These are phyloP conservation scores for Mycena floridula DNA, from an alignment of 768 basidiomycete genomes.

Conservation along the genomic window DNA sequence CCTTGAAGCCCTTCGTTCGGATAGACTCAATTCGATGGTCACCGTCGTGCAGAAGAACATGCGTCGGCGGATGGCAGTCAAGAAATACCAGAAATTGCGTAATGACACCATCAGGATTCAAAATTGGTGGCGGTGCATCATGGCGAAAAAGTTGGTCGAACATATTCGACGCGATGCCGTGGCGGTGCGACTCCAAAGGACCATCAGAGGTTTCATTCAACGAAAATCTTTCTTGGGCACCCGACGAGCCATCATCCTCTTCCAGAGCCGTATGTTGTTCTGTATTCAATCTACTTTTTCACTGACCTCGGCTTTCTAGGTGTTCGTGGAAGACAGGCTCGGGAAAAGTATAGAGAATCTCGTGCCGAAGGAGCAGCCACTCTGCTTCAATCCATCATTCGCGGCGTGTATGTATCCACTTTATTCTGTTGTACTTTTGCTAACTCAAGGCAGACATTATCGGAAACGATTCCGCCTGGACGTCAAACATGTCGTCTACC, in stretches of 20 bases:
- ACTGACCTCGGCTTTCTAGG: constrained; percentile 33
- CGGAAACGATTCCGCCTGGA: constrained; percentile 53
- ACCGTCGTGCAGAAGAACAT: constrained; percentile 98
- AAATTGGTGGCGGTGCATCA: constrained; percentile 89
- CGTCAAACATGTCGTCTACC: constrained; percentile 66
- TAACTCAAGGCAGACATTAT: constrained; percentile 33
- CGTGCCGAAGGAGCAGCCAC: constrained; percentile 58
- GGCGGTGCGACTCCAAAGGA: constrained; percentile 71
- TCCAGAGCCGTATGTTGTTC: constrained; percentile 78
- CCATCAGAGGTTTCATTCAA: constrained; percentile 66
- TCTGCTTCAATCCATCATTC: constrained; percentile 73
- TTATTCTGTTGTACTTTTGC: constrained; percentile 2
- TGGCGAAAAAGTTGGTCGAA: constrained; percentile 68
- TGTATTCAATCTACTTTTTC: constrained; percentile 4
- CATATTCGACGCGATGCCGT: constrained; percentile 67
- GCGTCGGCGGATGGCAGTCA: constrained; percentile 77
- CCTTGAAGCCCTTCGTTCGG: constrained; percentile 84
- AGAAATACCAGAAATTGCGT: constrained; percentile 69
- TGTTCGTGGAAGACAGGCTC: constrained; percentile 68
- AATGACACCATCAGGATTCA: constrained; percentile 79
- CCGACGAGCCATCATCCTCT: constrained; percentile 52
- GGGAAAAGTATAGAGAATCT: constrained; percentile 50
- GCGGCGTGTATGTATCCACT: constrained; percentile 69
- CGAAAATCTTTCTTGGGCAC: constrained; percentile 62
- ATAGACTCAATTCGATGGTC: constrained; percentile 83